Base-by-base conservation (phyloP, 2,329 filamentous ascomycete species). In the Gnomoniopsis sp. region DNA sequence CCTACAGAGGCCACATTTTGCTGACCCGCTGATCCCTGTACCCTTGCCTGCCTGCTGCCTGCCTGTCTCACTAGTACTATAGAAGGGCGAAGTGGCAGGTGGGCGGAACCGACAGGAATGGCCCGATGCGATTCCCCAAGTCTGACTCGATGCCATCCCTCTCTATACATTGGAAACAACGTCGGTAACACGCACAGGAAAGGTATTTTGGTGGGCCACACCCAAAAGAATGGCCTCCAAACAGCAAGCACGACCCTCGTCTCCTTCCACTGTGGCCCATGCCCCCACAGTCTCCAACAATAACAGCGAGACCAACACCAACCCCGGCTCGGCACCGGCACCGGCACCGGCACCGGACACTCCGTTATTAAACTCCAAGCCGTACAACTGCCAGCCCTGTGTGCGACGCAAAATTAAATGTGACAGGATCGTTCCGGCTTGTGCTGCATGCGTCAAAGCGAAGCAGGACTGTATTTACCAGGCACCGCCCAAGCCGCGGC, bases 381-480 rank as follows among this genome's bases (percentile, higher is more conserved):
- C 52, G 10, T 68, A 65, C 36, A 66, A 62, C n/a, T 71, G 70
- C 59, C 66, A 66, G 38, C 50, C 63, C 1, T 71, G 69, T 58
- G 64, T 64, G 14, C 63, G 59, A 12, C 66, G 68, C 51, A 71
- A 71, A 59, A 64, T 71, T 23, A 69, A 65, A 54, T 71, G 68
- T 55, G 65, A 69, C 62, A 70, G 64, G 49, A n/a, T 51, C 2
- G 19, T 52, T 0, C 67, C 67, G 0, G 55, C 33, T 6, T 70
- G 68, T 43, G 66, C 67, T 6, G 64, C 57, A 22, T 71, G 69
- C 47, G 61, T 60, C 43, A 69, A 62, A 49, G 34, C 41, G 44
- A 66, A 70, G 49, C 62, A 74, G 3, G 65, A 72, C 15, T 79
- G 77, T 60, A 30, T 69, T 7, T 80, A 79, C 47, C 71, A 73